Base-by-base conservation (phyloP, 305 asterid species). In the Caryopteris hybrid region DNA sequence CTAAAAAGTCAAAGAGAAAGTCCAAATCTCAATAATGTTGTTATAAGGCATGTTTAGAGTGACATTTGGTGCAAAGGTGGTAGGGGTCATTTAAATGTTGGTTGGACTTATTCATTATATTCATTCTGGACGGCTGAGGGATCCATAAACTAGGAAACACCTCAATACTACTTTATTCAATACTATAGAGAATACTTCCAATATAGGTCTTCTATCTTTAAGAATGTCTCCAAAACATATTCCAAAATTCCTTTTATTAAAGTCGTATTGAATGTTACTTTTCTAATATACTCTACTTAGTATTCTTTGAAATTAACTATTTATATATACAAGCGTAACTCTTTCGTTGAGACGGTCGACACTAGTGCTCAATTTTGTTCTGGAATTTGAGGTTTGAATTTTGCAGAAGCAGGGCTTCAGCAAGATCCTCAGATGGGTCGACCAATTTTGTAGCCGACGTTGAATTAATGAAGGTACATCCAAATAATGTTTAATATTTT, bases 1-100 rank as follows among this genome's bases (percentile, higher is more conserved):
- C 20, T 23, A 14, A 68, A 74, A 80, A 71, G 86, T 75, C 83
- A 80, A 76, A 60, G 27, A 34, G 58, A 65, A 11, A 73, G 79
- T 55, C 70, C 76, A 59, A 68, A 70, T 82, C 79, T 78, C 69
- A 52, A 79, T 63, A 61, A 25, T 74, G 58, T 59, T 31, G 72
- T 57, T 66, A 57, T 47, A 48, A 34, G 39, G 31, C n/a, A n/a
- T n/a, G n/a, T n/a, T n/a, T n/a, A n/a, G 55, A 33, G 70, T 57
- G 78, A 69, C 83, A 77, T 72, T 81, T 74, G 78, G 73, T 64
- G 61, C 60, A 53, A 62, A 1, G 4, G 4, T 13, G 39, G 54
- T 62, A 67, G 74, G 76, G 74, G 71, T 31, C 71, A 10, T 14
- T 4, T 33, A 14, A 58, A 42, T 17, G 12, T 74, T 82, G 65